Evolutionary conservation across 306 rosid genomes (phyloP).

Genomic region (Quercus wislizeni): DNA sequence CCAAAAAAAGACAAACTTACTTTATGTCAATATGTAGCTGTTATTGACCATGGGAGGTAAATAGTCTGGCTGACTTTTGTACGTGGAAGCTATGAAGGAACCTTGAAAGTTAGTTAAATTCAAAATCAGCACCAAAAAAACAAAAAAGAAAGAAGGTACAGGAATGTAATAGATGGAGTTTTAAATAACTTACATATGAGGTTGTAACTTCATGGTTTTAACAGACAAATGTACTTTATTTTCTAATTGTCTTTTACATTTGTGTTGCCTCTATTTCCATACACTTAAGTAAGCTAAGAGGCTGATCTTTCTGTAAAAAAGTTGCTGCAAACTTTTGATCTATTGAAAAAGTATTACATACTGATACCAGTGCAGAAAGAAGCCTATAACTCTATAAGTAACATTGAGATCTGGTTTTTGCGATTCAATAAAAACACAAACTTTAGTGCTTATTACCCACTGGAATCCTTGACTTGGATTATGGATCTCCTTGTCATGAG

Average conservation of each 20-base stretch:
- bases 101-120: neutral
- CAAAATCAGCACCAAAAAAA: neutral
- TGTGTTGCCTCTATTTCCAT: neutral
- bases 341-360: no score
- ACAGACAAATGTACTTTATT: neutral
- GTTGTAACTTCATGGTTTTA: conserved; percentile 3
- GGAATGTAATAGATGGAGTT: neutral
- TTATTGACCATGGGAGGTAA: neutral
- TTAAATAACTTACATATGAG: neutral
- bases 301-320: neutral
- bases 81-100: conserved; percentile 3
- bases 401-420: no score
- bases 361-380: no score
- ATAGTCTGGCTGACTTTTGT: neutral
- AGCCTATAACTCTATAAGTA: no score
- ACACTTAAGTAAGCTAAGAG: neutral
- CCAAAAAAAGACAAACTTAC: conserved; percentile 22
- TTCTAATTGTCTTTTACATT: neutral
- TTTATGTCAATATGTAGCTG: conserved; percentile 22
- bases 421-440: no score
- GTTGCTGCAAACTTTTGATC: neutral
- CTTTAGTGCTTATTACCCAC: no score
- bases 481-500: no score
- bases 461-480: no score
- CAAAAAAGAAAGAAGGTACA: neutral